Evolutionary conservation across 2,329 filamentous ascomycete species (phyloP), one percentile per base, ranked within the genome.

Genomic region (Cucurbitaria berberidis): DNA sequence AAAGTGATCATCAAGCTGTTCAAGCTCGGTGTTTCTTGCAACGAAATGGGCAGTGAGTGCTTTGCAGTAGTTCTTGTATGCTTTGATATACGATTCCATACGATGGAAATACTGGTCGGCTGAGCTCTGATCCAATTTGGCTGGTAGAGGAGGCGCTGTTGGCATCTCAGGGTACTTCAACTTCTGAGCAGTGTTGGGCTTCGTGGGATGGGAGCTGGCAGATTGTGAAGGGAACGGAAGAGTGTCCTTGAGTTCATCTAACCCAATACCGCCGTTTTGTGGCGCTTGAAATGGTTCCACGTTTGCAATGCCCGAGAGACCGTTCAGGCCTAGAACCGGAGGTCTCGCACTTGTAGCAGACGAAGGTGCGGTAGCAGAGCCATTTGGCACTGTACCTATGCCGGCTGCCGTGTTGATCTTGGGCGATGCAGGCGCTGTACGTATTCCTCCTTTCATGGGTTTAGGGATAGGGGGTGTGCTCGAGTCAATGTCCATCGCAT

Each of bases 151-250:
- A 3, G 85, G 84, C 3, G 80, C 73, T 48, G 77, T 77, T 0
- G 84, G 84, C 6, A 82, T 78, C 5, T 78, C 76, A 0, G 84
- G 83, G 3, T 82, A 76, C 22, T 77, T 73, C 9, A 84, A 73
- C 56, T 60, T 74, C 66, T 55, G 75, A 55, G 69, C 76, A 45
- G 60, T 70, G 56, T 65, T 74, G 51, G 59, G 59, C 48, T 78
- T 77, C 6, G 74, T 76, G 6, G 77, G 78, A 24, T 79, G 72
- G 4, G 72, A 63, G 24, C 76, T 74, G 5, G 79, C 77, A 3
- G 85, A 67, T 35, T 81, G 77, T 1, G 85, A 87, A 52, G 82
- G 71, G 65, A 87, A 88, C 3, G 86, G 86, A 2, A 88, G 76
- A 1, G 77, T 81, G 8, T 78, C 76, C 35, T 75, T 76, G 34